Evolutionary conservation across 2,329 filamentous ascomycete genomes (phyloP), one percentile per base, ranked within the genome.

Genomic region (Mollisiaceae sp.): DNA sequence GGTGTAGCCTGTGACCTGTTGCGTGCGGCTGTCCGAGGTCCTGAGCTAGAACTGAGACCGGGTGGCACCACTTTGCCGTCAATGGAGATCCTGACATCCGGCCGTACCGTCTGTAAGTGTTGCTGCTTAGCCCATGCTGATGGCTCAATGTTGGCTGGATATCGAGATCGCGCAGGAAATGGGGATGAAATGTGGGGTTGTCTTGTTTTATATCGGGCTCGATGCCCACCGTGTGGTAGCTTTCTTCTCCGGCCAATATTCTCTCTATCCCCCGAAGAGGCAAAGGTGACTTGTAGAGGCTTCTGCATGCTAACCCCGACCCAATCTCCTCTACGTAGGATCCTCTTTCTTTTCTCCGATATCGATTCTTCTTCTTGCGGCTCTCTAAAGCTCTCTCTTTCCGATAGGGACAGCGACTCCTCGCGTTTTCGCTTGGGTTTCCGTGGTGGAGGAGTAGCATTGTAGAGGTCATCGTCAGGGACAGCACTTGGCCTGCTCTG

Each of bases 311-410:
- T 69, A 8, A 73, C 58, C n/a, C 75, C 73, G 18, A 72, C 67
- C 75, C 75, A 77, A 59, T 77, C 75, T 27, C 67, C 67, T 27
- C 70, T 71, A 11, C 63, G 59, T 54, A 77, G 70, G 39, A 77
- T 59, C 50, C 66, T 73, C 54, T 65, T 65, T 63, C 66, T 73
- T 59, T 71, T 75, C 35, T 69, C 65, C n/a, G 63, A 66, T 22
- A 72, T 60, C 15, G 69, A 64, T 4, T 67, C 61, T 20, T 70
- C 65, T 39, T 67, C 61, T n/a, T 56, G 45, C 27, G 22, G 45
- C 12, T 59, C 20, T 41, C 65, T 62, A 45, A 59, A 41, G n/a
- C 45, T 60, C 15, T 59, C 47, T 24, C 56, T 20, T 8, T 60
- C 60, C 12, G 60, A 54, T 12, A 52, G 12, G 5, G 47, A 35